phyloP scores from a whole-genome alignment of 192 early-diverging fungal genomes.

The Backusella tuberculispora region DNA sequence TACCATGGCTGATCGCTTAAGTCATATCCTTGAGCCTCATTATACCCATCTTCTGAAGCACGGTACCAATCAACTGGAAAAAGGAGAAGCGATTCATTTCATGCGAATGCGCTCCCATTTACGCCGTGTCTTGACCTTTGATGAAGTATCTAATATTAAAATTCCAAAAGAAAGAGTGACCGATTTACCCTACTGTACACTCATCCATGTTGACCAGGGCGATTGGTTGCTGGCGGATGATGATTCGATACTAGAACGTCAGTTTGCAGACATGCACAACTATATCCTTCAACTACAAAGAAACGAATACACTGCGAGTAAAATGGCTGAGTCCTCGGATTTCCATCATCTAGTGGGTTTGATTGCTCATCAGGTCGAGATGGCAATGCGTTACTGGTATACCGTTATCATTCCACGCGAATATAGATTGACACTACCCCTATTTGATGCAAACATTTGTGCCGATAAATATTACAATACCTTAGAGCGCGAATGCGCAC shows the following conservation, averaged over 20 bases:
- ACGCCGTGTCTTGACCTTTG: constrained; percentile 1
- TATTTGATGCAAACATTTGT: not conserved
- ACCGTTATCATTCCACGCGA: not conserved
- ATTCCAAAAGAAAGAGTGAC: not conserved
- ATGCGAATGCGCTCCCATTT: not conserved
- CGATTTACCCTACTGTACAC: not conserved
- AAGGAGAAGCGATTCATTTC: constrained; percentile 5
- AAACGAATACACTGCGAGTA: not conserved
- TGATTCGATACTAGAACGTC: constrained; percentile 14
- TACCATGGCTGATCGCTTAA: not conserved
- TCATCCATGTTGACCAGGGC: not conserved
- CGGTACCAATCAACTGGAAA: not conserved
- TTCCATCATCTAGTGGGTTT: constrained; percentile 5
- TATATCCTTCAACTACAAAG: constrained; percentile 7
- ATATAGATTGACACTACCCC: constrained; percentile 10
- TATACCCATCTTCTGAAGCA: not conserved
- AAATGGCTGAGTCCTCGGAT: not conserved
- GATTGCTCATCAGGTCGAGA: constrained; percentile 15
- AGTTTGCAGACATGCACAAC: constrained; percentile 8
- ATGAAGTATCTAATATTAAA: constrained; percentile 14
- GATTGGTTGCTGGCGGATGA: not conserved
- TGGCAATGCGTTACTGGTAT: constrained; percentile 25
- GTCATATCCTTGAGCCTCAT: not conserved
- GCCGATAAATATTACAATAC: not conserved
- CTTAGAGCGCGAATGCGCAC: constrained; percentile 20